Evolutionary conservation across 345 rosid genomes (phyloP).

Genomic region (Anastatica hierochuntica): DNA sequence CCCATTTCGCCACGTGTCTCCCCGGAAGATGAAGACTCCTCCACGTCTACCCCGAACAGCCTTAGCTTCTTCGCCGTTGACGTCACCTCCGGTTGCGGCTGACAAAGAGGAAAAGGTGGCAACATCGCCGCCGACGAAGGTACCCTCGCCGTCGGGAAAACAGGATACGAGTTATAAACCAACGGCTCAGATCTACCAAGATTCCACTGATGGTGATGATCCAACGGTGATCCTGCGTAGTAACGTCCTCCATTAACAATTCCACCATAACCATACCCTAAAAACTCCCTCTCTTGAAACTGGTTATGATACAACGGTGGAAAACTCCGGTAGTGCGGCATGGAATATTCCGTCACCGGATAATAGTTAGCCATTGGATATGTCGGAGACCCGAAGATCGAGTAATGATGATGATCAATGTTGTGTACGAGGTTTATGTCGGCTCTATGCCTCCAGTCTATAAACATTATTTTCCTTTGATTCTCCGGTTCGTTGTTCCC

Average conservation of each 20-base stretch:
- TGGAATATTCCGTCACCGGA: slow-evolving; percentile 15
- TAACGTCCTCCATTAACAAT: slow-evolving; percentile 15
- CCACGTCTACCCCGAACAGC: slow-evolving; percentile 62
- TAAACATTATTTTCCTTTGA: slow-evolving; percentile 37
- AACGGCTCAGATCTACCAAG: slow-evolving; percentile 28
- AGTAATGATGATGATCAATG: slow-evolving; percentile 9
- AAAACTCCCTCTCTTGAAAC: slow-evolving; percentile 16
- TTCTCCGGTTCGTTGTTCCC: slow-evolving; percentile 35
- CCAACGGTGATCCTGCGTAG: slow-evolving; percentile 34
- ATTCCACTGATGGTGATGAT: slow-evolving; percentile 11
- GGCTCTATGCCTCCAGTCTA: slow-evolving; percentile 70
- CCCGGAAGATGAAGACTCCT: slow-evolving; percentile 34
- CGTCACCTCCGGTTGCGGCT: not conserved
- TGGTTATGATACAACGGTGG: slow-evolving; percentile 11
- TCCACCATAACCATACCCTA: slow-evolving; percentile 21
- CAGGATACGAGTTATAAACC: slow-evolving; percentile 55
- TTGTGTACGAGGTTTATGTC: slow-evolving; percentile 18
- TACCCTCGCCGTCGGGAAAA: slow-evolving; percentile 19
- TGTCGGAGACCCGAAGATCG: slow-evolving; percentile 6
- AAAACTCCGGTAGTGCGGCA: slow-evolving; percentile 10
- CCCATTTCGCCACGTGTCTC: slow-evolving; percentile 19
- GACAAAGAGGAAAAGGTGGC: too few relatives aligned
- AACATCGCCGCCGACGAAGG: slow-evolving; percentile 4
- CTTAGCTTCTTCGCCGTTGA: slow-evolving; percentile 41
- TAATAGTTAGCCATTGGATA: slow-evolving; percentile 8